These are phyloP conservation scores for Microdochium trichocladiopsis DNA, from an alignment of 2,329 filamentous ascomycete genomes.

Conservation along the genomic window DNA sequence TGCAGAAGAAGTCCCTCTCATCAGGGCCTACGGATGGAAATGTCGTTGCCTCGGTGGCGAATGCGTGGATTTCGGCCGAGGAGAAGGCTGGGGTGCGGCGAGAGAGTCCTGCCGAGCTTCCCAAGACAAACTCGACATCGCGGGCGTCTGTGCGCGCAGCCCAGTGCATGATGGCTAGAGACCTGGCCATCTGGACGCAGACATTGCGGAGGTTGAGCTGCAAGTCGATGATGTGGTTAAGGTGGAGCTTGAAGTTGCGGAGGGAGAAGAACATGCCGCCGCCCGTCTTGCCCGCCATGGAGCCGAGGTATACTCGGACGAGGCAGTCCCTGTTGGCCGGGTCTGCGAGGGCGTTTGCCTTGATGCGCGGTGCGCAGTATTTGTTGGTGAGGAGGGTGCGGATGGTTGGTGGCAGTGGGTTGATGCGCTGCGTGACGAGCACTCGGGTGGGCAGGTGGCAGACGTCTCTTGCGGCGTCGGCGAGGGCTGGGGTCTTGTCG, in stretches of 20 bases:
- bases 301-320: conserved; percentile 4
- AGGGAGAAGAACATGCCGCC: conserved; percentile 13
- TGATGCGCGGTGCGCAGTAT: conserved; percentile 9
- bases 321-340: conserved; percentile 5
- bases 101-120: conserved; percentile 5
- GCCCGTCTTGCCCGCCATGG: conserved; percentile 1
- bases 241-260: conserved; percentile 21
- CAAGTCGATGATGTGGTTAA: conserved; percentile 19
- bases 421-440: conserved; percentile 12
- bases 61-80: neutral
- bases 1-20: conserved; percentile 7
- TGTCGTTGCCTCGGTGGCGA: neutral
- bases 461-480: conserved; percentile 1
- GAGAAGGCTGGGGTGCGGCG: neutral
- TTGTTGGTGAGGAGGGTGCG: conserved; percentile 11
- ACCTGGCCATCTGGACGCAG: conserved; percentile 13
- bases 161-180: conserved; percentile 25
- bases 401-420: conserved; percentile 9
- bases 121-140: conserved; percentile 24
- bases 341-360: neutral
- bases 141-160: conserved; percentile 16
- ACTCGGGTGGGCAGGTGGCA: conserved; percentile 8
- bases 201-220: conserved; percentile 10
- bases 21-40: no score
- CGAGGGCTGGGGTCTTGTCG: neutral